Conservation (phyloP, 495 filamentous ascomycete species). For the Xylaria flabelliformis region DNA sequence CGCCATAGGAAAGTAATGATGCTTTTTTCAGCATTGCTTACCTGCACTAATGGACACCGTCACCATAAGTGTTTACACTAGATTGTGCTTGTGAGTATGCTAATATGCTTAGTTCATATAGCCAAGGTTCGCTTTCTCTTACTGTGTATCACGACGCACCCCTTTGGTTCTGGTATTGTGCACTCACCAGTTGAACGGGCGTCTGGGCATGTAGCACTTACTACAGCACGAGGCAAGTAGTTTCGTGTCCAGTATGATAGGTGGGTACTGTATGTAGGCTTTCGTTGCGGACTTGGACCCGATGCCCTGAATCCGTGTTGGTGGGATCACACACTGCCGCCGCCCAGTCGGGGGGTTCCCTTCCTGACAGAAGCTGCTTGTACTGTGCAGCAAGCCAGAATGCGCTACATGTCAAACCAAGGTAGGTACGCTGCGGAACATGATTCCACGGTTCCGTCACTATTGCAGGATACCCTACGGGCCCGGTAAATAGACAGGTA, state of each 20-base stretch:
- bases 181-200: not conserved
- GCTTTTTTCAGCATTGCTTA: slow-evolving; percentile 11
- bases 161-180: not conserved
- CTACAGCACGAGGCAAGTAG: not conserved
- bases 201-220: too few relatives aligned
- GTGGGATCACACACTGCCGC: slow-evolving; percentile 27
- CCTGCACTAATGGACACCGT: slow-evolving; percentile 6
- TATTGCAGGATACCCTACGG: slow-evolving; percentile 13
- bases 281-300: not conserved
- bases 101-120: not conserved
- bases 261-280: not conserved
- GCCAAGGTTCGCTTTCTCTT: not conserved
- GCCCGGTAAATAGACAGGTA: not conserved
- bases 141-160: not conserved
- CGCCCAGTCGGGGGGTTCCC: slow-evolving; percentile 25
- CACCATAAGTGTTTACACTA: not conserved
- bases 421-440: slow-evolving; percentile 1
- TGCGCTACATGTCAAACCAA: not conserved
- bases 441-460: slow-evolving; percentile 15
- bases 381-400: slow-evolving; percentile 1
- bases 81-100: not conserved
- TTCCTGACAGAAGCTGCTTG: not conserved
- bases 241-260: not conserved
- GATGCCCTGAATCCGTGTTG: slow-evolving; percentile 23
- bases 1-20: not conserved